A percentile compares a stretch with the other conserved stretches of the same genome.
Conservation (phyloP, 768 basidiomycete species). For the Tremella yokohamensis region DNA sequence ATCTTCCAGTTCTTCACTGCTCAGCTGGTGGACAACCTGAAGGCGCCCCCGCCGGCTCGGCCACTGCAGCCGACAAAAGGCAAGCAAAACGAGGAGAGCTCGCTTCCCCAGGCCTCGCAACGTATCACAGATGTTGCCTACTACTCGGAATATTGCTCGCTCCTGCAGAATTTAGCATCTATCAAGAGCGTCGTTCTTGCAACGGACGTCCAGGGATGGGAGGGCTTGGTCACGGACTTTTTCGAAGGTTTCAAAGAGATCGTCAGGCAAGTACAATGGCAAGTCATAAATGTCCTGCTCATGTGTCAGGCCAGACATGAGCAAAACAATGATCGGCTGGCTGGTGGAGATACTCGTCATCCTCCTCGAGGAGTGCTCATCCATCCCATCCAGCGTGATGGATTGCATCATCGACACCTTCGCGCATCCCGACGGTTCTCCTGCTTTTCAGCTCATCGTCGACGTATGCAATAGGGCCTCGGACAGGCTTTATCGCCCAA, state of each 20-base stretch:
- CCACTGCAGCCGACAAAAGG: slow-evolving; percentile 24
- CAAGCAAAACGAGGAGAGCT: slow-evolving; percentile 28
- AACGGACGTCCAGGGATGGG: slow-evolving; percentile 81
- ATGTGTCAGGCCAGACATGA: slow-evolving; percentile 35
- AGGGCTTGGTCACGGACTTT: slow-evolving; percentile 71
- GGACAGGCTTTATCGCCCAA: slow-evolving; percentile 81
- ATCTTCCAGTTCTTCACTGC: slow-evolving; percentile 96
- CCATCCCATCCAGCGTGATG: slow-evolving; percentile 72
- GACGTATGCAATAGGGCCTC: slow-evolving; percentile 78
- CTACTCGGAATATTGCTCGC: slow-evolving; percentile 87
- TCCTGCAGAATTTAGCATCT: slow-evolving; percentile 87
- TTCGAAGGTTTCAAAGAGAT: slow-evolving; percentile 80
- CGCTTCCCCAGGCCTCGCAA: slow-evolving; percentile 15
- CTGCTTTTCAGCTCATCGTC: slow-evolving; percentile 72
- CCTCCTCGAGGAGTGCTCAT: slow-evolving; percentile 77
- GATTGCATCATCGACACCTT: slow-evolving; percentile 63
- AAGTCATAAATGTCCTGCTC: neutral
- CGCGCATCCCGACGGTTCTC: slow-evolving; percentile 25
- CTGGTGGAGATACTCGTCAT: slow-evolving; percentile 77
- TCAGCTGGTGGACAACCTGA: slow-evolving; percentile 65
- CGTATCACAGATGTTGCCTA: slow-evolving; percentile 66
- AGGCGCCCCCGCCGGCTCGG: slow-evolving; percentile 10
- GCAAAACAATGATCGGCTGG: slow-evolving; percentile 56
- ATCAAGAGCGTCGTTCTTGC: slow-evolving; percentile 93
- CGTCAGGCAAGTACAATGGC: slow-evolving; percentile 55